phyloP scores from a whole-genome alignment of 352 stramenopile genomes.

The Peronosclerospora sorghi region DNA sequence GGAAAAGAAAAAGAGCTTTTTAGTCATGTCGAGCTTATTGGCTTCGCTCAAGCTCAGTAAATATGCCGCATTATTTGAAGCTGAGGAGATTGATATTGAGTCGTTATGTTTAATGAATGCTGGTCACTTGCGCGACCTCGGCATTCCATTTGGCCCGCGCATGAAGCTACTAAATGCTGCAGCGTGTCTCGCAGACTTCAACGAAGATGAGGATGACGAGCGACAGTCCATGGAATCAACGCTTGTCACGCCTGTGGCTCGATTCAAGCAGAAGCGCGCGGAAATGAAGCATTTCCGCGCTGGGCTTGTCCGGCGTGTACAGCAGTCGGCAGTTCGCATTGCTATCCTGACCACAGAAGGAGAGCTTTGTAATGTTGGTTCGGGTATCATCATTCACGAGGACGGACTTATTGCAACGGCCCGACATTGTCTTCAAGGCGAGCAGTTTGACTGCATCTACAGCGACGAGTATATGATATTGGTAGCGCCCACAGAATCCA shows the following conservation, averaged over 20 bases:
- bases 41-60: conserved; percentile 71
- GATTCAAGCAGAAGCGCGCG: conserved; percentile 66
- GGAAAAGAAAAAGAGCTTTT: conserved; percentile 84
- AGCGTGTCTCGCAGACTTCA: conserved; percentile 72
- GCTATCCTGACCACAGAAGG: conserved; percentile 79
- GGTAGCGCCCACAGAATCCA: conserved; percentile 72
- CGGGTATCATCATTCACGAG: conserved; percentile 81
- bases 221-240: conserved; percentile 49
- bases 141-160: conserved; percentile 71
- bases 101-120: conserved; percentile 82
- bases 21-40: conserved; percentile 75
- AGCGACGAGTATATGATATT: conserved; percentile 84
- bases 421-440: conserved; percentile 66
- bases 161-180: conserved; percentile 82
- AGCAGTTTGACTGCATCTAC: conserved; percentile 83
- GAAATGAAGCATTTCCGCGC: conserved; percentile 83
- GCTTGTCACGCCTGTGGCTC: conserved; percentile 60
- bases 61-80: conserved; percentile 77
- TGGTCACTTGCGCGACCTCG: conserved; percentile 67
- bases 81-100: conserved; percentile 85
- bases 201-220: conserved; percentile 71
- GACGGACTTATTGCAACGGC: conserved; percentile 67
- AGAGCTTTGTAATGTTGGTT: conserved; percentile 78
- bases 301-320: conserved; percentile 73
- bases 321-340: conserved; percentile 78